Percentiles rank a stretch among this genome's conserved stretches.
phyloP scores from a whole-genome alignment of 306 rosid species.

The Sicyos baderoa region DNA sequence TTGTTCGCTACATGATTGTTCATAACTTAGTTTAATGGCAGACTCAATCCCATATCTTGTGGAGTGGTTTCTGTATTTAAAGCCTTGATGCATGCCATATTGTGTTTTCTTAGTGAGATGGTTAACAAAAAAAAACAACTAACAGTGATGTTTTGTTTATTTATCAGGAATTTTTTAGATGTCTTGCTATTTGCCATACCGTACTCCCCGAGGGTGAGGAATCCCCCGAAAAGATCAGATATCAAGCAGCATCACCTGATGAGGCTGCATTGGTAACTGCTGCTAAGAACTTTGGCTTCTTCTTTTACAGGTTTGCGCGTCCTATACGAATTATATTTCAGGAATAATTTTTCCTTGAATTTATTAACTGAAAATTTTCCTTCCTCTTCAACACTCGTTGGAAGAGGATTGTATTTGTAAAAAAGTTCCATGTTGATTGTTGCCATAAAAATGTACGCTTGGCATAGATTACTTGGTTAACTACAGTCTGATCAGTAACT shows the following conservation, averaged over 20 bases:
- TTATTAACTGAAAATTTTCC: neutral
- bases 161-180: constrained; percentile 45
- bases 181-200: constrained; percentile 92
- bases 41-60: too few relatives aligned
- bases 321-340: constrained; percentile 10
- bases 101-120: neutral
- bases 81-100: neutral
- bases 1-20: too few relatives aligned
- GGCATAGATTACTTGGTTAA: neutral
- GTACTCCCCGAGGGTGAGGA: constrained; percentile 92
- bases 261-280: constrained; percentile 69
- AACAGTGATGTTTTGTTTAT: neutral
- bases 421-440: neutral
- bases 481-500: neutral
- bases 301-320: constrained; percentile 78
- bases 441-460: neutral
- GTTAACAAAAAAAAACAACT: neutral
- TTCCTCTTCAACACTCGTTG: neutral
- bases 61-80: neutral
- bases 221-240: constrained; percentile 68
- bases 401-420: neutral
- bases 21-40: too few relatives aligned
- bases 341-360: neutral
- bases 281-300: constrained; percentile 94
- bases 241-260: constrained; percentile 95